Evolutionary conservation across 371 early-diverging fungal species (phyloP), one percentile per base, ranked within the genome.

Genomic region (Funneliformis caledonium): DNA sequence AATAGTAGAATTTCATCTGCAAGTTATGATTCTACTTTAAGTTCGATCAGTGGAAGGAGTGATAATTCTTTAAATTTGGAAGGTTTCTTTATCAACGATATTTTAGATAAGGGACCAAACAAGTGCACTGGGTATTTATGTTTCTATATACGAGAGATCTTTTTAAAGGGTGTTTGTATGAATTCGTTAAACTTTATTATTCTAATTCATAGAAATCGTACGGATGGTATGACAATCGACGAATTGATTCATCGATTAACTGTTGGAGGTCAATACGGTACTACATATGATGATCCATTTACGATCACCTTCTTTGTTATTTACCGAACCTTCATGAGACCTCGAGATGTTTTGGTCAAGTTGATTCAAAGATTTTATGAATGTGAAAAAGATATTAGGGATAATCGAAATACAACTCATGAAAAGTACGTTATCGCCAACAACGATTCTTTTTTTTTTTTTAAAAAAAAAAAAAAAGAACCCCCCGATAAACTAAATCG

Each of bases 231-330:
- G 50, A 60, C 75, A 1, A 56, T 74, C 14, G 60, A 74, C 33
- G 75, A 74, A 74, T 59, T 74, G 56, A 74, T 74, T 60, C 42
- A 74, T 22, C 50, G 59, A 60, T 74, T 74, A 43, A 74, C 75
- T 7, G 19, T 16, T 33, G 75, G 75, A 52, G 75, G 75, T 33
- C 59, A 60, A 59, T 74, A 74, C 10, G 59, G 59, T 37, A 74
- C 50, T 37, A 74, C 50, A 43, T 59, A 56, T 22, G 70, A 74
- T 10, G 75, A 74, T 74, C 75, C 75, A 42, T 74, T 74, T 59
- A 60, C 43, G 7, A 74, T 74, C 33, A 74, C 75, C 8, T 74
- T 74, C 42, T 74, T 74, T 33, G 33, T 33, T 4, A 31, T 74
- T 33, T 74, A 74, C 56, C 52, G 75, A 52, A 7, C 56, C 1